Evolutionary conservation across 2,329 filamentous ascomycete species (phyloP), one percentile per base, ranked within the genome.

Genomic region (Diaporthe sp.): DNA sequence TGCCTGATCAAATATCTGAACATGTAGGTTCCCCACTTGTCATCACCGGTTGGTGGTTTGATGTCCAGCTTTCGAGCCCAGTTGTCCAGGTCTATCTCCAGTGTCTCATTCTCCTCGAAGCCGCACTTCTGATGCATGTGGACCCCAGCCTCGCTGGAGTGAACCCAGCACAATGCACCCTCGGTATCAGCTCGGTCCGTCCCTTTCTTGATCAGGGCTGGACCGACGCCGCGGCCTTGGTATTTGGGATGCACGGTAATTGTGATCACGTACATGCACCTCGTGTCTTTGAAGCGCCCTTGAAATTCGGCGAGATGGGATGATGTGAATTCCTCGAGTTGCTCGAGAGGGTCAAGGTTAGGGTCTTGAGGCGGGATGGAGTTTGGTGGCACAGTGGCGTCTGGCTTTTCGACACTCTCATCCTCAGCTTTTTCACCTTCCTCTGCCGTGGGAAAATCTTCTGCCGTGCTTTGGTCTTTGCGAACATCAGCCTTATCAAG

Each of bases 231-330:
- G 13, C 75, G 78, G 6, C 80, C 76, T 74, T 84, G 82, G 30
- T 73, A 78, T 2, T 78, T 77, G n/a, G 79, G 79, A 19, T 78
- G 77, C 3, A 85, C 82, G 1, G 80, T 79, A 10, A 84, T 77
- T 13, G 79, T 80, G 35, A 81, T 81, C 17, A 86, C 73, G 69
- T 82, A 84, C 80, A 84, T 78, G 74, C 82, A 84, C 61, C 79
- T 77, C 8, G 73, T 76, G 0, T 77, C 77, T 4, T 75, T 78
- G 52, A 82, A 60, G 15, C 78, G 73, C 9, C 47, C 55, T 38
- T 77, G 77, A 60, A 78, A 82, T 33, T 82, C 75, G 7, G 77
- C 76, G 76, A 85, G 76, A 66, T 84, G 81, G 5, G 74, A 77
- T 47, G 77, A 77, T 17, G 82, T 84, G 38, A 82, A 75, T 3